Evolutionary conservation across 2,329 filamentous ascomycete genomes (phyloP), one percentile per base, ranked within the genome.

Genomic region (Purpureocillium takamizusanense): DNA sequence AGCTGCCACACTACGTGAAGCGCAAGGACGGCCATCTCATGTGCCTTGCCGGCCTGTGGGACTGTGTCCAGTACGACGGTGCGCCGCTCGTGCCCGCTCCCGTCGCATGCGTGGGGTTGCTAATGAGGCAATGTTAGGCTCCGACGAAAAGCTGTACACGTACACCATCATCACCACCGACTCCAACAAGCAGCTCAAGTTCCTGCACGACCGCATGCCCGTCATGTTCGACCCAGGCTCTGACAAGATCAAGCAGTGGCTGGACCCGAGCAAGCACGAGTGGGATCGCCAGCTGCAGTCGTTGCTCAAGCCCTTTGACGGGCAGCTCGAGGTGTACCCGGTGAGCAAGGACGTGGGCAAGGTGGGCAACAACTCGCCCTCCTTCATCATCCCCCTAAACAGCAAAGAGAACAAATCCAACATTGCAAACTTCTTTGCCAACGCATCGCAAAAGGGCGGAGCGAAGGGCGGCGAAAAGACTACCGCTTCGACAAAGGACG

Each of bases 151-250:
- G 57, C 63, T 79, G 5, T 95, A 90, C 57, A 94, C 87, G 0
- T 98, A 95, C 60, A 90, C 89, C 2, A 78, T 98, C 55, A 90
- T 97, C 57, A 98, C 92, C 1, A 97, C 90, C 1, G 75, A 82
- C 43, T 85, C 87, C 7, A 95, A 90, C 52, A 69, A 80, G 45
- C 83, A 90, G 56, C 69, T 97, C 35, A 79, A 71, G 21, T 97
- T 95, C 48, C 68, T 98, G 14, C 92, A 98, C 56, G 83, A 94
- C 53, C 81, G 92, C 13, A 98, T 98, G 92, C 92, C 92, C 0
- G 90, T 95, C 6, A 85, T 97, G 23, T 60, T 98, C 1, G 81
- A 95, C 6, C 78, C 84, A 4, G 79, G 78, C 4, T 86, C 82
- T 1, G 72, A 84, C 1, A 74, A 69, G 10, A 69, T 95, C 53